These are phyloP conservation scores for Gilbertella persicaria DNA, from an alignment of 371 early-diverging fungal species.

Conservation along the genomic window DNA sequence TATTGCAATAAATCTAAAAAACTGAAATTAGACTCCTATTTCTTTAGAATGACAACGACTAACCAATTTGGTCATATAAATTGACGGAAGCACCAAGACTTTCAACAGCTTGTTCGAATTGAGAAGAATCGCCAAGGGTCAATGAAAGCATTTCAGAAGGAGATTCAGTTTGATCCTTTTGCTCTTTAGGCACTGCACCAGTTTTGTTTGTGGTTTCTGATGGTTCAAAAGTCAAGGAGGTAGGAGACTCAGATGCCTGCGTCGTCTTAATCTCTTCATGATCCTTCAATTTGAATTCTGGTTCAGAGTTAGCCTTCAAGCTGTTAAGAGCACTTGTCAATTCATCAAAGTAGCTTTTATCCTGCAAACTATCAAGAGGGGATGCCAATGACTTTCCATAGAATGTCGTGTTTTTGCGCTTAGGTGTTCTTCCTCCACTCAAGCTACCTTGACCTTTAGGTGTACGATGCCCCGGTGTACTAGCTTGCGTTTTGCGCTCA, in stretches of 20 bases:
- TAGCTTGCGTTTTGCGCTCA: conserved; percentile 54
- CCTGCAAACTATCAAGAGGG: conserved; percentile 33
- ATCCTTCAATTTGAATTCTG: conserved; percentile 50
- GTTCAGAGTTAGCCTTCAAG: conserved; percentile 20
- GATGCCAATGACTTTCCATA: conserved; percentile 32
- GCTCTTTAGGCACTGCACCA: conserved; percentile 6
- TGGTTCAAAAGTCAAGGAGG: not conserved
- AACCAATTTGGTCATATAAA: conserved; percentile 76
- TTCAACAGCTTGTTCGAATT: conserved; percentile 62
- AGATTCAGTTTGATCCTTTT: conserved; percentile 4
- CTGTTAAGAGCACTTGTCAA: conserved; percentile 24
- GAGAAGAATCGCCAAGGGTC: conserved; percentile 67
- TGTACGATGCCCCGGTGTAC: conserved; percentile 47
- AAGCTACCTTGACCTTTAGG: conserved; percentile 7
- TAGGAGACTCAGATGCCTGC: conserved; percentile 4
- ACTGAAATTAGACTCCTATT: not conserved
- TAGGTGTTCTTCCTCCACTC: conserved; percentile 35
- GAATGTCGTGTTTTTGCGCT: conserved; percentile 37
- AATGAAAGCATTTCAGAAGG: conserved; percentile 56
- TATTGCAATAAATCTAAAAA: conserved; percentile 70
- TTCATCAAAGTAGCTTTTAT: conserved; percentile 38
- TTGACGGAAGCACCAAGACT: conserved; percentile 66
- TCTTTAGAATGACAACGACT: not conserved
- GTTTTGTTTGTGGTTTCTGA: conserved; percentile 6
- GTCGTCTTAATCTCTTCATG: conserved; percentile 27